phyloP scores from a whole-genome alignment of 2,329 filamentous ascomycete species.

The Diatrype stigma region DNA sequence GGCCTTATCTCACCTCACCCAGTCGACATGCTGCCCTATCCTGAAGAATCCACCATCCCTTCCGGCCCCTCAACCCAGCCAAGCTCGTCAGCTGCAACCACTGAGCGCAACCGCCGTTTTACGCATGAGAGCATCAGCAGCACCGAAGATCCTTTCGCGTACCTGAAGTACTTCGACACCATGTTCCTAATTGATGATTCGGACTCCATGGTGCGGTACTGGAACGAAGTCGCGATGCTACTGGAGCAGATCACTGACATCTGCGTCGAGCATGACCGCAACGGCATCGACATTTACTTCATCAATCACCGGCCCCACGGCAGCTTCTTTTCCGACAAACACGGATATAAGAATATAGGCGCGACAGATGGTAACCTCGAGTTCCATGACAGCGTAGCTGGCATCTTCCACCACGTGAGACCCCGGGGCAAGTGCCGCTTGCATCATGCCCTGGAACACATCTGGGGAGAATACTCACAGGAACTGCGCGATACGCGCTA shows the following conservation, averaged over 20 bases:
- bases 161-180: slow-evolving; percentile 61
- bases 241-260: slow-evolving; percentile 62
- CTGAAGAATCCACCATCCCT: neutral
- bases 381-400: slow-evolving; percentile 24
- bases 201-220: slow-evolving; percentile 59
- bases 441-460: slow-evolving; percentile 9
- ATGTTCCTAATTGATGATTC: slow-evolving; percentile 69
- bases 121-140: neutral
- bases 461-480: slow-evolving; percentile 17
- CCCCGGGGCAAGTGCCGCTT: slow-evolving; percentile 18
- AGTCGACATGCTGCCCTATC: neutral
- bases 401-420: slow-evolving; percentile 21
- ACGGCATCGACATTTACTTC: slow-evolving; percentile 71
- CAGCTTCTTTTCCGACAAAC: slow-evolving; percentile 3
- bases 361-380: slow-evolving; percentile 8
- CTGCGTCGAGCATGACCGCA: slow-evolving; percentile 59
- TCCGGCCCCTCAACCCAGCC: neutral
- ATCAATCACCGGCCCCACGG: slow-evolving; percentile 50
- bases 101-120: no score
- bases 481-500: slow-evolving; percentile 1
- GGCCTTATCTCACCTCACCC: neutral
- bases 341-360: slow-evolving; percentile 23
- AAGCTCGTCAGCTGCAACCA: no score
- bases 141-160: neutral
- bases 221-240: slow-evolving; percentile 59